These are phyloP conservation scores for Candida tibetensis DNA, from an alignment of 805 yeast genomes.

Conservation along the genomic window DNA sequence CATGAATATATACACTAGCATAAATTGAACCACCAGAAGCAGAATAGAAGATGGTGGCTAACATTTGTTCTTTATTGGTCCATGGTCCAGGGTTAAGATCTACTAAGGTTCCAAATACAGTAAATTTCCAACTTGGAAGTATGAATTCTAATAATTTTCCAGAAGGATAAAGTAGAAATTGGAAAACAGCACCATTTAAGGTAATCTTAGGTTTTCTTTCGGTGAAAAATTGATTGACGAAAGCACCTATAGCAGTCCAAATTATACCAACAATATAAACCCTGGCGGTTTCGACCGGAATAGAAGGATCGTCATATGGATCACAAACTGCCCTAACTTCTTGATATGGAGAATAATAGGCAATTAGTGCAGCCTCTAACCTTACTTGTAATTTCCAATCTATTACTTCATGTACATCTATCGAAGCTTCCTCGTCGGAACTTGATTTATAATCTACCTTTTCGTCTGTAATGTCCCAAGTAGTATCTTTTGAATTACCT, in stretches of 20 bases:
- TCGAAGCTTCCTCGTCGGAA: background rate
- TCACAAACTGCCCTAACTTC: conserved; percentile 64
- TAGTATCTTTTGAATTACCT: background rate
- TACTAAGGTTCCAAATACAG: conserved; percentile 34
- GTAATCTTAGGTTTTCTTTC: conserved; percentile 51
- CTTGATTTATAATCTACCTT: background rate
- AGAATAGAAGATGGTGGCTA: conserved; percentile 47
- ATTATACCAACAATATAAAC: conserved; percentile 52
- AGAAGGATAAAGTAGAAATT: conserved; percentile 45
- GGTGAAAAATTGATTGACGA: conserved; percentile 54
- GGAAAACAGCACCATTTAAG: conserved; percentile 43
- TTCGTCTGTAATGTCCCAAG: background rate
- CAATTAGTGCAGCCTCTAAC: conserved; percentile 42
- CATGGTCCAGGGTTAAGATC: conserved; percentile 62
- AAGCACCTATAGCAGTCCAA: conserved; percentile 53
- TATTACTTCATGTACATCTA: conserved; percentile 24
- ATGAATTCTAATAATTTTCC: conserved; percentile 34
- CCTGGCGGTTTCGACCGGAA: conserved; percentile 52
- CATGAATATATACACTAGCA: conserved; percentile 8
- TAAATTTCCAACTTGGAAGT: conserved; percentile 35
- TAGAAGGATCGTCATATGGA: conserved; percentile 48
- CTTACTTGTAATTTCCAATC: conserved; percentile 33
- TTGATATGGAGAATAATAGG: conserved; percentile 54
- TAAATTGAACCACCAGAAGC: conserved; percentile 29
- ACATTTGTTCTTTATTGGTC: conserved; percentile 63